Conservation (phyloP, 208 protist genomes). For the Zelonia costaricensis region DNA sequence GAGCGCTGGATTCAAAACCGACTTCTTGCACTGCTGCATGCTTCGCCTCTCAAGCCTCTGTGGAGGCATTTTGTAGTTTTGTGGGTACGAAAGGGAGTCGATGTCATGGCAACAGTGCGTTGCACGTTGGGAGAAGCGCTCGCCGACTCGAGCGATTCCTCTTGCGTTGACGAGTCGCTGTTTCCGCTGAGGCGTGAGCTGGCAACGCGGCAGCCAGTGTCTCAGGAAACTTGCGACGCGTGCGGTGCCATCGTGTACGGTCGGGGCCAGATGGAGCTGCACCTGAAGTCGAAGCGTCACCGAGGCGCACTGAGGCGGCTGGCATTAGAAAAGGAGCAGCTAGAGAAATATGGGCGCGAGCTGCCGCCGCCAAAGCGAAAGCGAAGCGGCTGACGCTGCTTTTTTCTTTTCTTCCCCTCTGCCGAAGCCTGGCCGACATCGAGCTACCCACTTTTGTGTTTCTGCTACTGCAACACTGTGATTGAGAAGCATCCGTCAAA, state of each 20-base stretch:
- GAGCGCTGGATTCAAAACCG: constrained; percentile 80
- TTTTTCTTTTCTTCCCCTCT: constrained; percentile 4
- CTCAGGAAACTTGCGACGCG: constrained; percentile 51
- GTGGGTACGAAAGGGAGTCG: not conserved
- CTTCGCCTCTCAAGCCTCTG: constrained; percentile 18
- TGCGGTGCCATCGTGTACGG: constrained; percentile 66
- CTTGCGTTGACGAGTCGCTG: not conserved
- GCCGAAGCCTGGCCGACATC: not conserved
- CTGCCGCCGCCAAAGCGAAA: constrained; percentile 58
- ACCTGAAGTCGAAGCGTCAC: constrained; percentile 74
- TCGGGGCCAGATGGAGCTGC: constrained; percentile 41
- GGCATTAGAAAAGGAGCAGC: constrained; percentile 47
- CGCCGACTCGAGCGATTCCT: too few species aligned
- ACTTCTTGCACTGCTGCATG: constrained; percentile 42
- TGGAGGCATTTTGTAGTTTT: constrained; percentile 21
- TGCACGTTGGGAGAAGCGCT: not conserved
- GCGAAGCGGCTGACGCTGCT: not conserved
- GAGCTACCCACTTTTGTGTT: too few species aligned
- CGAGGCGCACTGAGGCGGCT: constrained; percentile 46
- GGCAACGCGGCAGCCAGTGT: constrained; percentile 22
- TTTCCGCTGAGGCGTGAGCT: constrained; percentile 16
- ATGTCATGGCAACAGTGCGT: not conserved
- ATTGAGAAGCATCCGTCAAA: too few species aligned
- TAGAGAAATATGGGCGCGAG: constrained; percentile 55
- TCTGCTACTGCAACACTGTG: too few species aligned